These are phyloP conservation scores for Nannochloropsis granulata DNA, from an alignment of 108 stramenopile genomes.

Conservation along the genomic window DNA sequence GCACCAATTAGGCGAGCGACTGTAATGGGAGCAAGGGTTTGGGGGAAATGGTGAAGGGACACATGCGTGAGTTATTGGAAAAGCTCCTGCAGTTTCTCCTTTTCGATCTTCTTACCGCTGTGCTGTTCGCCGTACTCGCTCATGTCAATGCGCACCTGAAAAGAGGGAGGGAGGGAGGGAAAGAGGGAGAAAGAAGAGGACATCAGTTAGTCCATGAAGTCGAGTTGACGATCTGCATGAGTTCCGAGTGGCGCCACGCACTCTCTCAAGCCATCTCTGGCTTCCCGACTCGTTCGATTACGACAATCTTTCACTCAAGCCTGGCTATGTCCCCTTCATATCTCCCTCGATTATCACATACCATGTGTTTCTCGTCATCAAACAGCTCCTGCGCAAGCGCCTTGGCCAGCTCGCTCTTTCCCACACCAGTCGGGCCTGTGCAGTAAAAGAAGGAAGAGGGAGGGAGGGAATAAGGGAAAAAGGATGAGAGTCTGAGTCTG, in stretches of 20 bases:
- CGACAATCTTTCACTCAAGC: no score
- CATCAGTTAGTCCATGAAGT: no score
- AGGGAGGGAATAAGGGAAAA: no score
- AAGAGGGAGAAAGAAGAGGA: no score
- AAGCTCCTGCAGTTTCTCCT: not conserved
- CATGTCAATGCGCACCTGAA: constrained; percentile 76
- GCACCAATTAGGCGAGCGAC: constrained; percentile 10
- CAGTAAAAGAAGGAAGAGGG: no score
- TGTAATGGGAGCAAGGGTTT: not conserved
- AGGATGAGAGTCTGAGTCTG: no score
- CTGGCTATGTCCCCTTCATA: no score
- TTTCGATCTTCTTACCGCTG: not conserved
- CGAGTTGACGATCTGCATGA: no score
- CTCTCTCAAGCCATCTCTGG: no score
- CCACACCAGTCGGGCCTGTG: constrained; percentile 75
- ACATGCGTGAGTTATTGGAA: not conserved
- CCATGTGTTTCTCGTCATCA: constrained; percentile 67
- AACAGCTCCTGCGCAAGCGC: constrained; percentile 73
- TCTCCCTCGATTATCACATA: not conserved
- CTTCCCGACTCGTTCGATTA: no score
- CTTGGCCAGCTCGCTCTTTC: constrained; percentile 83
- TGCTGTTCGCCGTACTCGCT: constrained; percentile 51
- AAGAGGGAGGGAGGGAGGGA: constrained; percentile 21
- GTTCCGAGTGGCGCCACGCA: no score
- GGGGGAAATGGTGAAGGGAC: not conserved